Evolutionary conservation across 257 asterid species (phyloP), one percentile per base, ranked within the genome.

Genomic region (Salvia miltiorrhiza): DNA sequence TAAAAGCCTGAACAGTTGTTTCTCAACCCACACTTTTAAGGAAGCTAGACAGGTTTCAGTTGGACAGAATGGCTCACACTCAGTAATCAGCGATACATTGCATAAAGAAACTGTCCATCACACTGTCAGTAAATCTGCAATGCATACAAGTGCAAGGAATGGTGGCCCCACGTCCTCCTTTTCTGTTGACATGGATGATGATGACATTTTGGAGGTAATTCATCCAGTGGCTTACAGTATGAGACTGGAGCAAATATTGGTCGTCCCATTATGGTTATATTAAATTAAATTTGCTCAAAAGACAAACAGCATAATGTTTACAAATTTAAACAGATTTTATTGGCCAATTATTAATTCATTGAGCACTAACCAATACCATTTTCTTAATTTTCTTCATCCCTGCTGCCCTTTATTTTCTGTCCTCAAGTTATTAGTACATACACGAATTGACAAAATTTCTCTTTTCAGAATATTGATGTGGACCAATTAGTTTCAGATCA

Each of bases 131-230:
- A 77, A 60, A 63, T 76, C 78, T 39, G 71, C 82, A 49, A 70
- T 61, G 44, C 74, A 75, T 11, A 32, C 69, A 75, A 81, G 66
- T 72, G 63, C 76, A 54, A 57, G 55, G 41, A 77, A 68, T 35
- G 83, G 60, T 35, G 83, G 60, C 53, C 61, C 70, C 39, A 63
- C 55, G 32, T 71, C 72, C 53, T 60, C 77, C 58, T 69, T 53
- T 69, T 37, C 73, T 44, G 85, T 57, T 72, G 82, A 39, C 69
- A 65, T 76, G 65, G 91, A 87, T 57, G 97, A 90, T 69, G 98
- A 90, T 75, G 88, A 80, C 76, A 79, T 90, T 68, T 83, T 90
- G 62, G 94, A 90, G 98, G 98, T 92, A 88, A 80, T 65, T 70
- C 64, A 14, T 65, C 17, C 17, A 52, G 30, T 65, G 71, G 53